A percentile compares a stretch with the other conserved stretches of the same genome.
Conservation (phyloP, 2,329 filamentous ascomycete genomes). For the Curvularia spicifera region DNA sequence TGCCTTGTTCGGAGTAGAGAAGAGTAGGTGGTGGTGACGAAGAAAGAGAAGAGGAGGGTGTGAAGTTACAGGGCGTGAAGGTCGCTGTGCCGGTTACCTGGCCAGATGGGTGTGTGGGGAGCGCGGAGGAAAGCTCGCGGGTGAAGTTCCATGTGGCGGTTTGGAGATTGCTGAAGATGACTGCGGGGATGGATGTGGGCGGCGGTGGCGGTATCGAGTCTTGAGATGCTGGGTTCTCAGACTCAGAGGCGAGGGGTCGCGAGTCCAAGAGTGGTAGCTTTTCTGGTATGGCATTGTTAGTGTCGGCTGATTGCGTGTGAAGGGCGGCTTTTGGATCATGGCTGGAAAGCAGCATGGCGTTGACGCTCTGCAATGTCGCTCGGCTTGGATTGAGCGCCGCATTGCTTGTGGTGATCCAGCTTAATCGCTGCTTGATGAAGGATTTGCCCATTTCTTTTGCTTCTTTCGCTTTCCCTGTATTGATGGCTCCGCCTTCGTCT, state of each 20-base stretch:
- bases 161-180: slow-evolving; percentile 25
- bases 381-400: slow-evolving; percentile 84
- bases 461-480: slow-evolving; percentile 6
- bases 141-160: slow-evolving; percentile 65
- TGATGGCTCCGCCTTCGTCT: slow-evolving; percentile 63
- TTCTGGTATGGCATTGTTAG: not conserved
- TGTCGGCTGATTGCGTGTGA: not conserved
- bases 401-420: slow-evolving; percentile 80
- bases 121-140: slow-evolving; percentile 61
- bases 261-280: not conserved
- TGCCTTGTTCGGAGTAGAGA: slow-evolving; percentile 71
- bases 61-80: slow-evolving; percentile 63
- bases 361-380: slow-evolving; percentile 87
- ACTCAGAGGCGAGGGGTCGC: not conserved
- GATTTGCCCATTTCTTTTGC: slow-evolving; percentile 67
- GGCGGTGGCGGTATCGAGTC: not conserved
- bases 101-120: slow-evolving; percentile 69
- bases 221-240: not conserved
- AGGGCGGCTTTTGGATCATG: slow-evolving; percentile 10
- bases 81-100: slow-evolving; percentile 68
- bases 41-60: not conserved
- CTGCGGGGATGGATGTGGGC: not conserved
- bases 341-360: slow-evolving; percentile 77
- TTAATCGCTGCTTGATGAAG: slow-evolving; percentile 76
- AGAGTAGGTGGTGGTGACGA: slow-evolving; percentile 59